A percentile compares a stretch with the other conserved stretches of the same genome.
Conservation (phyloP, 305 asterid species). For the Nicotiana rustica region DNA sequence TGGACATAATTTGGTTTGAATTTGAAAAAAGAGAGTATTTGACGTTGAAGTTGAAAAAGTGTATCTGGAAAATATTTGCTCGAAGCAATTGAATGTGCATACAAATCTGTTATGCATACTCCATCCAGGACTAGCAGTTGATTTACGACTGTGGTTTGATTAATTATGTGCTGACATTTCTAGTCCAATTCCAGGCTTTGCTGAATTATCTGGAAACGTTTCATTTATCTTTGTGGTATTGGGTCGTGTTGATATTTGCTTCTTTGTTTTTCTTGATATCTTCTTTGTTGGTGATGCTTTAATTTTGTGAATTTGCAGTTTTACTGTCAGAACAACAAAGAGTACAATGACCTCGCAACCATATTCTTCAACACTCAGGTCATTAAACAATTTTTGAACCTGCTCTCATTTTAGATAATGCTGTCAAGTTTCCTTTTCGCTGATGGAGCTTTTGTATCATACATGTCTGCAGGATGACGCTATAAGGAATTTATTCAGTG, state of each 20-base stretch:
- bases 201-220: background rate
- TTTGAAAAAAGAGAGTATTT: too few species aligned
- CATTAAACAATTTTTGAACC: slow-evolving; percentile 35
- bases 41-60: too few species aligned
- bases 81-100: background rate
- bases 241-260: background rate
- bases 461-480: slow-evolving; percentile 88
- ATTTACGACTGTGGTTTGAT: background rate
- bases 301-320: slow-evolving; percentile 61
- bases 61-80: background rate
- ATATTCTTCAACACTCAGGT: slow-evolving; percentile 99
- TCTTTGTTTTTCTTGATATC: background rate
- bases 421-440: slow-evolving; percentile 34
- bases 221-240: background rate
- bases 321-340: slow-evolving; percentile 70
- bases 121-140: background rate
- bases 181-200: background rate
- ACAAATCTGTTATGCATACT: background rate
- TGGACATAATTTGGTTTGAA: too few species aligned
- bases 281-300: slow-evolving; percentile 34
- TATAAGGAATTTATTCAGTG: slow-evolving; percentile 96
- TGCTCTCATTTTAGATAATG: background rate
- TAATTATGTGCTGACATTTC: slow-evolving; percentile 4
- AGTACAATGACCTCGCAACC: slow-evolving; percentile 97
- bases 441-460: slow-evolving; percentile 43